Conservation (phyloP, 1,284 basidiomycete species). For the Heterobasidion irregulare region DNA sequence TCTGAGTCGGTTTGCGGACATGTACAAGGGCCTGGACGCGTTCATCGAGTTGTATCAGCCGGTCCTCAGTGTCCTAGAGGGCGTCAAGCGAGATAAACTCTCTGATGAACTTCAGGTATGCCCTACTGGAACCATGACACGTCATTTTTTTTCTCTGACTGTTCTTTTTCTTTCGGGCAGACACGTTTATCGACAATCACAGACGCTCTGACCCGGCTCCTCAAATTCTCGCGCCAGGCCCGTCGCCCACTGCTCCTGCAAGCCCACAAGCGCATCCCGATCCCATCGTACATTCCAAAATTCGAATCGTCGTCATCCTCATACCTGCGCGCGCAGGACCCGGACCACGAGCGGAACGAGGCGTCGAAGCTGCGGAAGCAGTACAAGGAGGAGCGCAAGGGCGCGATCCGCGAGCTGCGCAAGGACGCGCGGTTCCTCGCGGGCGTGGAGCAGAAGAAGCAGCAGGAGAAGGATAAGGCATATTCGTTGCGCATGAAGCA, state of each 20-base stretch:
- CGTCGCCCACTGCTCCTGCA: constrained; percentile 84
- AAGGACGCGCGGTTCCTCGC: constrained; percentile 96
- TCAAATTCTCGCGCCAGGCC: constrained; percentile 66
- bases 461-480: constrained; percentile 72
- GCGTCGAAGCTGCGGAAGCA: constrained; percentile 80
- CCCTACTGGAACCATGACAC: no score
- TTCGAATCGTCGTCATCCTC: constrained; percentile 85
- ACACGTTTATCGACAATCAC: constrained; percentile 29
- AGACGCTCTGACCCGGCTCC: constrained; percentile 47
- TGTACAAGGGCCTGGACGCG: constrained; percentile 72
- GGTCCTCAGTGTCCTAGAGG: constrained; percentile 48
- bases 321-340: constrained; percentile 79
- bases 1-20: constrained; percentile 57
- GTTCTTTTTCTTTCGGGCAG: constrained; percentile 23
- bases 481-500: constrained; percentile 81
- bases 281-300: constrained; percentile 88
- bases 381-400: constrained; percentile 95
- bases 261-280: constrained; percentile 94
- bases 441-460: constrained; percentile 75
- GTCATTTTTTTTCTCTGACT: background rate
- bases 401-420: constrained; percentile 92
- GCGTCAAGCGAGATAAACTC: constrained; percentile 40
- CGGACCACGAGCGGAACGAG: constrained; percentile 88
- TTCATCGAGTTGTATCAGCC: constrained; percentile 84
- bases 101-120: constrained; percentile 50